A percentile compares a stretch with the other conserved stretches of the same genome.
Conservation (phyloP, 305 asterid species). For the Fraxinus velutina region DNA sequence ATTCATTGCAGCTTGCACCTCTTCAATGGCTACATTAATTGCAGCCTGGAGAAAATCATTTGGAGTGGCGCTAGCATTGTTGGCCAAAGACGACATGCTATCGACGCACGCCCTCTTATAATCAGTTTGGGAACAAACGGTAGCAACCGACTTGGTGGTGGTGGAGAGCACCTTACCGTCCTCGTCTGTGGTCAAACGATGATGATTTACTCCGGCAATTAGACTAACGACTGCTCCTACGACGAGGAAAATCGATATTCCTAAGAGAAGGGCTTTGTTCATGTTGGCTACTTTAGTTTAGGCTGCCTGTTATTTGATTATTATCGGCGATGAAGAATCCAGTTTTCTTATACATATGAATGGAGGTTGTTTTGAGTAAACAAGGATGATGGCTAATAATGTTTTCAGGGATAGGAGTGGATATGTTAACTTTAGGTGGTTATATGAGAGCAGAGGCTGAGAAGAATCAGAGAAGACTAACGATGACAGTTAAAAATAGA, state of each 20-base stretch:
- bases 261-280: conserved; percentile 24
- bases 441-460: conserved; percentile 12
- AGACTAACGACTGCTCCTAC: conserved; percentile 25
- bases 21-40: conserved; percentile 25
- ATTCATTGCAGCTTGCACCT: conserved; percentile 27
- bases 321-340: not conserved
- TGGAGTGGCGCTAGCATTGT: conserved; percentile 32
- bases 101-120: conserved; percentile 30
- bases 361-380: not conserved
- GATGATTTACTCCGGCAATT: conserved; percentile 8
- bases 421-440: not conserved
- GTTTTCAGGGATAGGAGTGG: not conserved
- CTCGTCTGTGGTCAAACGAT: not conserved
- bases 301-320: not conserved
- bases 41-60: conserved; percentile 35
- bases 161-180: conserved; percentile 14
- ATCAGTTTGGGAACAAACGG: conserved; percentile 35
- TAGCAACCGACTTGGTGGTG: conserved; percentile 25
- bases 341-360: not conserved
- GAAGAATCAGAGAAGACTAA: not conserved
- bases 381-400: not conserved
- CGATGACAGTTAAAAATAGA: not conserved
- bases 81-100: conserved; percentile 29
- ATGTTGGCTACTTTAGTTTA: conserved; percentile 4
- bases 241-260: conserved; percentile 26